Evolutionary conservation across 2,329 filamentous ascomycete species (phyloP).

Genomic region (Scortechinia acanthostroma): DNA sequence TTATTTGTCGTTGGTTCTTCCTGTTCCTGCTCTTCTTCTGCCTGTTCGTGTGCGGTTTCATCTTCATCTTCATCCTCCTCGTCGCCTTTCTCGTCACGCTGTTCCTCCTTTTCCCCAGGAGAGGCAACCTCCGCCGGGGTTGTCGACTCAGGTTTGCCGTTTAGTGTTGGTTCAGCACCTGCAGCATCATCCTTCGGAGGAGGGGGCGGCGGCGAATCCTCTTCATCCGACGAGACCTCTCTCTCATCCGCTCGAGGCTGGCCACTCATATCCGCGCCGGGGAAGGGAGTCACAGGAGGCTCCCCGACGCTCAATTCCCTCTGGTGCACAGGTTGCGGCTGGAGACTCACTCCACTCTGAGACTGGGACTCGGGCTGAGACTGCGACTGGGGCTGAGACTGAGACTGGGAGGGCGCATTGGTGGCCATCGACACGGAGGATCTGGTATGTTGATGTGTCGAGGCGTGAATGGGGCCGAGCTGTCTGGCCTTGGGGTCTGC

Average conservation of each 20-base stretch:
- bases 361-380: slow-evolving; percentile 7
- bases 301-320: neutral
- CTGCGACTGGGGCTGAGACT: slow-evolving; percentile 6
- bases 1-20: neutral
- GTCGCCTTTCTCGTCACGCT: neutral
- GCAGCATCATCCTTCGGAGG: slow-evolving; percentile 5
- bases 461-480: slow-evolving; percentile 2
- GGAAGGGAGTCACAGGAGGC: neutral
- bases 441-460: neutral
- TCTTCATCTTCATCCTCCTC: neutral
- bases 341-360: slow-evolving; percentile 4
- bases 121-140: slow-evolving; percentile 16
- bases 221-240: slow-evolving; percentile 8
- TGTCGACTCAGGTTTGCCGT: slow-evolving; percentile 12
- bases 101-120: slow-evolving; percentile 1
- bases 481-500: slow-evolving; percentile 45
- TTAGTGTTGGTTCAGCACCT: slow-evolving; percentile 11
- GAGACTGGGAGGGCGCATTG: slow-evolving; percentile 7
- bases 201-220: slow-evolving; percentile 7
- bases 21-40: slow-evolving; percentile 6
- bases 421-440: neutral
- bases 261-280: neutral
- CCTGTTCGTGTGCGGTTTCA: slow-evolving; percentile 7
- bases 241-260: slow-evolving; percentile 4
- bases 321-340: neutral